Conservation (phyloP, 208 protist genomes). For the Trypanosoma vivax region DNA sequence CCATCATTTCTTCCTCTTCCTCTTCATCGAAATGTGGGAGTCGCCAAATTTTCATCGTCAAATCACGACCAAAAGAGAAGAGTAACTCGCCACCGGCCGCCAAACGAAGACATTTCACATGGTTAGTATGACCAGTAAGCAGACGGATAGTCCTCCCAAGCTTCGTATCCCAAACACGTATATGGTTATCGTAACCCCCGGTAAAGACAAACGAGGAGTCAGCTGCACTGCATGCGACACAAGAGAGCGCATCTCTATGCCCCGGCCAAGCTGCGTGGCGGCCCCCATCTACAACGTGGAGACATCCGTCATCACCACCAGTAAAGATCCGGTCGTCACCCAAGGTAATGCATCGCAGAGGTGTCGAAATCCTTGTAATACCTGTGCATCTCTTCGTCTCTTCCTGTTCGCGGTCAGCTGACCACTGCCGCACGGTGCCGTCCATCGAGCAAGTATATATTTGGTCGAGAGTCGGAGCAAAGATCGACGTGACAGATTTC, state of each 20-base stretch:
- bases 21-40: conserved; percentile 49
- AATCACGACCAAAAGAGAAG: conserved; percentile 53
- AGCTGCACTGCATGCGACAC: conserved; percentile 37
- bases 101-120: conserved; percentile 35
- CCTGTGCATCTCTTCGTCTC: conserved; percentile 20
- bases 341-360: conserved; percentile 39
- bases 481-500: conserved; percentile 50
- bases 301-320: conserved; percentile 57
- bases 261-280: conserved; percentile 48
- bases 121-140: conserved; percentile 57
- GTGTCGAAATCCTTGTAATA: conserved; percentile 35
- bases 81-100: conserved; percentile 36
- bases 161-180: conserved; percentile 64
- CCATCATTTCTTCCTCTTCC: conserved; percentile 23
- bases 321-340: conserved; percentile 35
- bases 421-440: conserved; percentile 67
- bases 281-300: conserved; percentile 53
- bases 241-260: conserved; percentile 49
- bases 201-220: conserved; percentile 40
- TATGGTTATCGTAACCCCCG: conserved; percentile 59
- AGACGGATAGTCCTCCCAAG: conserved; percentile 47
- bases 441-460: conserved; percentile 66
- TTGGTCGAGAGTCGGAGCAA: conserved; percentile 34
- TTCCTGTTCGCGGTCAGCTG: conserved; percentile 25
- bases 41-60: conserved; percentile 58